Conservation (phyloP, 2,329 filamentous ascomycete species). For the Monascus ruber region DNA sequence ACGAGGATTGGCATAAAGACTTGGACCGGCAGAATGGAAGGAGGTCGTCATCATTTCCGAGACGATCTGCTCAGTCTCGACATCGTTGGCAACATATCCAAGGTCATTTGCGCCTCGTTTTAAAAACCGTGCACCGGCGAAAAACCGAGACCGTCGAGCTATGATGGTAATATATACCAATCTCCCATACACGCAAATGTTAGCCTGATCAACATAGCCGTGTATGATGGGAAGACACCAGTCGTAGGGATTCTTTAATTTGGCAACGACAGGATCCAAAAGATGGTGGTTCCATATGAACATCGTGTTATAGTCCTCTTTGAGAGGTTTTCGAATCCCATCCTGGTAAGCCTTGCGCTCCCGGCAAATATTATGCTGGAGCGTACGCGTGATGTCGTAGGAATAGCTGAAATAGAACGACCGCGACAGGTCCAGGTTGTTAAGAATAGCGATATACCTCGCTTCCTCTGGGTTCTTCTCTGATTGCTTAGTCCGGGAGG, state of each 20-base stretch:
- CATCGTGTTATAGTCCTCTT: conserved; percentile 86
- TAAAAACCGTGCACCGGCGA: conserved; percentile 85
- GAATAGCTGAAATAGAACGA: conserved; percentile 99
- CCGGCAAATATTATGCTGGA: conserved; percentile 82
- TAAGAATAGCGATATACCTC: conserved; percentile 76
- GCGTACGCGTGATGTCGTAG: conserved; percentile 83
- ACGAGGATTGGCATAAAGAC: conserved; percentile 74
- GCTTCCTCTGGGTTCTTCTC: conserved; percentile 82
- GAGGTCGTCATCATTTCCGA: conserved; percentile 90
- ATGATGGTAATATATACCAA: conserved; percentile 89
- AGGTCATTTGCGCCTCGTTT: conserved; percentile 91
- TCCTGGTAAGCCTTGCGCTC: conserved; percentile 62
- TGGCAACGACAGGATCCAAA: conserved; percentile 58
- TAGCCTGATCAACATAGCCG: conserved; percentile 87
- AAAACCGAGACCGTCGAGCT: conserved; percentile 80
- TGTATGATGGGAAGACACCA: conserved; percentile 96
- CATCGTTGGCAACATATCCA: conserved; percentile 94
- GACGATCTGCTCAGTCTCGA: conserved; percentile 97
- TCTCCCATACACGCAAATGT: conserved; percentile 74
- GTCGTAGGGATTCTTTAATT: conserved; percentile 72
- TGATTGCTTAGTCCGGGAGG: conserved; percentile 53
- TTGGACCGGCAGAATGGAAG: conserved; percentile 81
- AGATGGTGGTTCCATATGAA: conserved; percentile 97
- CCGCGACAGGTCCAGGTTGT: conserved; percentile 77
- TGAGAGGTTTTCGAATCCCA: conserved; percentile 49